Conservation (phyloP, 495 filamentous ascomycete genomes). For the Penicillium cinerascens region DNA sequence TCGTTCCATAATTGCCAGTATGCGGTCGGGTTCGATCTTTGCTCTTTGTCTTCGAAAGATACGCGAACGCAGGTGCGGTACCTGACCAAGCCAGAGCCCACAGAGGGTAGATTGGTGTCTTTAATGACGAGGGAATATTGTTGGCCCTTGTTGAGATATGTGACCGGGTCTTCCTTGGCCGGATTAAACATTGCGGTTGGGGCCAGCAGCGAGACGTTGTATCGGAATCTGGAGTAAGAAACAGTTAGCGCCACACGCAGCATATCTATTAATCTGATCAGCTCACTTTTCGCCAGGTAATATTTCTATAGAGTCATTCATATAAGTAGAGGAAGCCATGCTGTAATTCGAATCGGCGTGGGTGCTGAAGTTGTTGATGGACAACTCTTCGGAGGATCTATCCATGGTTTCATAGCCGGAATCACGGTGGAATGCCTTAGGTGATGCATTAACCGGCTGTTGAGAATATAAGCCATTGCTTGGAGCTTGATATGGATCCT, state of each 20-base stretch:
- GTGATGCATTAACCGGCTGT: not conserved
- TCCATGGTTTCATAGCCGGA: not conserved
- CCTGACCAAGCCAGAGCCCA: conserved; percentile 46
- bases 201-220: not conserved
- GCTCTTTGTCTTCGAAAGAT: conserved; percentile 91
- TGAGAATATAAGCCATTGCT: not conserved
- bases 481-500: not conserved
- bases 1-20: conserved; percentile 98
- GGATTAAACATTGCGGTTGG: not conserved
- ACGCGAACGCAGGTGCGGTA: conserved; percentile 88
- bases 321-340: too few species aligned
- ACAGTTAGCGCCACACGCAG: not conserved
- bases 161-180: conserved; percentile 54
- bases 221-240: not conserved
- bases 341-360: not conserved
- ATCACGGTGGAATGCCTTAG: not conserved
- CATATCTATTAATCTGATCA: not conserved
- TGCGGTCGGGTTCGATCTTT: conserved; percentile 71
- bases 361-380: not conserved
- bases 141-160: conserved; percentile 96
- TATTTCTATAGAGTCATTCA: not conserved
- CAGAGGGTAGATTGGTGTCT: conserved; percentile 52
- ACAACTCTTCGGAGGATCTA: not conserved
- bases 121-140: conserved; percentile 77
- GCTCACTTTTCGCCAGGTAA: not conserved